phyloP scores from a whole-genome alignment of 2,329 filamentous ascomycete genomes.

The Pseudogymnoascus sp. region DNA sequence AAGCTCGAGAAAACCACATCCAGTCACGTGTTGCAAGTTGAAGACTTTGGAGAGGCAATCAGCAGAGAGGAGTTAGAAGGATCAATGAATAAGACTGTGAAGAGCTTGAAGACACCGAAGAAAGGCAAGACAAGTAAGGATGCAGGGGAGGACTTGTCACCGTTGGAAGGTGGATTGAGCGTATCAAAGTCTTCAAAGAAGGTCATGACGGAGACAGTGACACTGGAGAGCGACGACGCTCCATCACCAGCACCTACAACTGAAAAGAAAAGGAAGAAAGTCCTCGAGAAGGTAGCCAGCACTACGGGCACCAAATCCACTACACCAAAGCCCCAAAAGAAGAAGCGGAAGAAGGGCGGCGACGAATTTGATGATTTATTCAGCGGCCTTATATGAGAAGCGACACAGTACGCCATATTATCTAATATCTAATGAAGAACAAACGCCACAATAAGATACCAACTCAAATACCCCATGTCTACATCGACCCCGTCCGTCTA shows the following conservation, averaged over 20 bases:
- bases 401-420: not conserved
- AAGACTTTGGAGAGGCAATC: slow-evolving; percentile 29
- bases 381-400: slow-evolving; percentile 41
- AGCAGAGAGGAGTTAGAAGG: slow-evolving; percentile 19
- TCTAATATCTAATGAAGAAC: not conserved
- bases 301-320: not conserved
- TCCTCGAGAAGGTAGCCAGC: slow-evolving; percentile 4
- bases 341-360: slow-evolving; percentile 47
- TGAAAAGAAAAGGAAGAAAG: slow-evolving; percentile 22
- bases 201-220: not conserved
- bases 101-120: not conserved
- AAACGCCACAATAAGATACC: not conserved
- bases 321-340: slow-evolving; percentile 35
- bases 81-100: slow-evolving; percentile 2
- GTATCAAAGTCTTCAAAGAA: not conserved
- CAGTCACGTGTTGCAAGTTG: slow-evolving; percentile 14
- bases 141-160: not conserved
- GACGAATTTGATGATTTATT: slow-evolving; percentile 72
- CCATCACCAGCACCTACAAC: not conserved
- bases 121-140: not conserved
- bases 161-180: not conserved
- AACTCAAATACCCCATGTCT: not conserved
- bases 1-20: not conserved
- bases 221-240: not conserved
- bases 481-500: slow-evolving; percentile 19